A percentile compares a stretch with the other conserved stretches of the same genome.
Conservation (phyloP, 1,139 yeast species). For the Yamadazyma trypodendri region DNA sequence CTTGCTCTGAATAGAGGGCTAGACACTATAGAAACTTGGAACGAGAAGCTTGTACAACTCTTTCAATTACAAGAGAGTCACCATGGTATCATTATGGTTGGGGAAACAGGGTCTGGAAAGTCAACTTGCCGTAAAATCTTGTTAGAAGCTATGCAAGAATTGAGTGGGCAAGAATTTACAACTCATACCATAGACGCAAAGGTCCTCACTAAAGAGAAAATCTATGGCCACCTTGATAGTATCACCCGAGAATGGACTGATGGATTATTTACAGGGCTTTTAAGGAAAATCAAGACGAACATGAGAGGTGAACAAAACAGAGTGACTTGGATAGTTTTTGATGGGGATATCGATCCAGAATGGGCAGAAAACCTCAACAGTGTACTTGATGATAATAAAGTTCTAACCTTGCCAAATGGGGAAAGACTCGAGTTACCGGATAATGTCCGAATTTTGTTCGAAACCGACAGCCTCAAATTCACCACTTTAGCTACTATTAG, state of each 20-base stretch:
- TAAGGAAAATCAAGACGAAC: constrained; percentile 61
- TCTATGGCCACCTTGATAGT: constrained; percentile 71
- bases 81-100: constrained; percentile 82
- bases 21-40: constrained; percentile 39
- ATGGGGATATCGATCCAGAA: constrained; percentile 91
- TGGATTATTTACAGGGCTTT: constrained; percentile 72
- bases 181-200: constrained; percentile 68
- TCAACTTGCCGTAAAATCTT: constrained; percentile 54
- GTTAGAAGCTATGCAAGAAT: constrained; percentile 39
- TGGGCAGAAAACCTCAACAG: constrained; percentile 94
- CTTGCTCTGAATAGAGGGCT: constrained; percentile 21
- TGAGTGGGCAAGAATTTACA: constrained; percentile 37
- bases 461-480: constrained; percentile 60
- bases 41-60: constrained; percentile 61
- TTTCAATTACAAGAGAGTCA: constrained; percentile 62
- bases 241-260: constrained; percentile 92
- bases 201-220: constrained; percentile 59
- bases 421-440: constrained; percentile 72
- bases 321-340: constrained; percentile 79
- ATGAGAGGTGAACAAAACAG: constrained; percentile 57
- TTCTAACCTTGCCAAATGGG: constrained; percentile 85
- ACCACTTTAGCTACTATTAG: constrained; percentile 93
- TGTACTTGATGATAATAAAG: constrained; percentile 83
- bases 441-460: constrained; percentile 70
- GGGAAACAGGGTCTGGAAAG: constrained; percentile 78